Base-by-base conservation (phyloP, 257 asterid genomes). In the Solanum dulcamara region DNA sequence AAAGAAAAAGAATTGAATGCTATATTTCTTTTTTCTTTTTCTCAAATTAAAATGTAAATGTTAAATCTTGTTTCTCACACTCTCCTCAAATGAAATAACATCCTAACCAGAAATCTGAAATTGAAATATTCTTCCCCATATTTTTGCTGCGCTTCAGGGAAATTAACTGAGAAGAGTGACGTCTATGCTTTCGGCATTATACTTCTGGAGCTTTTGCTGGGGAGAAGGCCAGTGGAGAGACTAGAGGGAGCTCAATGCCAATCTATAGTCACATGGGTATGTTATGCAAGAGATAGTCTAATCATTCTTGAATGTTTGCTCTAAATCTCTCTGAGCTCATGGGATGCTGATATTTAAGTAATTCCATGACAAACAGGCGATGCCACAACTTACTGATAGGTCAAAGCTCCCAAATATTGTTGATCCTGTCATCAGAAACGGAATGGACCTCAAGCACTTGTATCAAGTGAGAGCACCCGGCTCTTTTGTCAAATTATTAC, bases 341-440 rank as follows among this genome's bases (percentile, higher is more conserved):
- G 64, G 48, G 77, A 57, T 77, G 46, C 81, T 90, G 28, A 86
- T 28, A 26, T 33, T 10, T 67, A 12, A n/a, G 14, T 75, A 42
- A 68, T 40, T 88, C 46, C 57, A 83, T 50, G 38, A 51, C 64
- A 85, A 86, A 82, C 97, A 97, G 99, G 99, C 98, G 42, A 94
- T 94, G 95, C 97, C 99, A 85, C 99, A 92, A 90, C 97, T 97
- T 72, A 95, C 93, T 1, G 97, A 97, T 90, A 91, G 98, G 89
- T 86, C 95, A 83, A 95, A 95, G 95, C 98, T 97, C 85, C 98
- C 99, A 4, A 91, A 85, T 79, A 93, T 94, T 33, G 96, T 97
- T 1, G 99, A 97, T 87, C 94, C 93, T 37, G 91, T 88, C 90
- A 95, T 95, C 81, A 91, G 88, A 88, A 90, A 93, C 80, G 88